Conservation (phyloP, 2,329 filamentous ascomycete species). For the Aspergillus amoenus region DNA sequence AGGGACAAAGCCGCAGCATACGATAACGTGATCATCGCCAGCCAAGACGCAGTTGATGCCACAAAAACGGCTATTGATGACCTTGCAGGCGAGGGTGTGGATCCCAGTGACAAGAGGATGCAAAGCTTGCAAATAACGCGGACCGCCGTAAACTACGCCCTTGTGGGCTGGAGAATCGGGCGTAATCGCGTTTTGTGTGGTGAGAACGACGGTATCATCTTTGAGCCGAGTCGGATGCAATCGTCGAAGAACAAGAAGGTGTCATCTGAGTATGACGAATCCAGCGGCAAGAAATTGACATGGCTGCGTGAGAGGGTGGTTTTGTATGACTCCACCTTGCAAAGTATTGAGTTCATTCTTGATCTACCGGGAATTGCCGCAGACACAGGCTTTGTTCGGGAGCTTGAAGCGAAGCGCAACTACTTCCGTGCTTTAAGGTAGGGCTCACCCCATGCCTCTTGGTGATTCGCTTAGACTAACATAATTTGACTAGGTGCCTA, state of each 20-base stretch:
- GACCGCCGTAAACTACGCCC: conserved; percentile 89
- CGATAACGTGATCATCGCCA: conserved; percentile 83
- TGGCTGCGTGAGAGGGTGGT: conserved; percentile 83
- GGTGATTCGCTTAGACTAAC: conserved; percentile 6
- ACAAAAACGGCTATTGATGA: conserved; percentile 94
- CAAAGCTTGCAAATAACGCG: conserved; percentile 90
- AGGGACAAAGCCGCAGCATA: conserved; percentile 79
- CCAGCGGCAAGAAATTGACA: conserved; percentile 71
- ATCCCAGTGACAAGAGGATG: conserved; percentile 81
- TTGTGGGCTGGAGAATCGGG: conserved; percentile 92
- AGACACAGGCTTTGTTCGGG: conserved; percentile 71
- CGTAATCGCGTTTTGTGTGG: conserved; percentile 87
- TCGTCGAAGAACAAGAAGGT: conserved; percentile 55
- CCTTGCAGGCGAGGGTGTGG: conserved; percentile 75
- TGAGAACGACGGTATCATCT: conserved; percentile 70
- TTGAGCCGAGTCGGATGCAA: conserved; percentile 46
- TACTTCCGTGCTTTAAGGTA: conserved; percentile 92
- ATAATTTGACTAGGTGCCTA: conserved; percentile 60
- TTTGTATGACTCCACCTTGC: conserved; percentile 85
- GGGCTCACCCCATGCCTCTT: conserved; percentile 23
- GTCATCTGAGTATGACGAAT: conserved; percentile 59
- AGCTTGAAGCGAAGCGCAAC: conserved; percentile 72
- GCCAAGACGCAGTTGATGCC: conserved; percentile 90
- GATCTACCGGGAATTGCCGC: conserved; percentile 87
- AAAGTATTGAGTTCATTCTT: conserved; percentile 86